Conservation (phyloP, 148 eudicot species). For the Dianthus caryophyllus region DNA sequence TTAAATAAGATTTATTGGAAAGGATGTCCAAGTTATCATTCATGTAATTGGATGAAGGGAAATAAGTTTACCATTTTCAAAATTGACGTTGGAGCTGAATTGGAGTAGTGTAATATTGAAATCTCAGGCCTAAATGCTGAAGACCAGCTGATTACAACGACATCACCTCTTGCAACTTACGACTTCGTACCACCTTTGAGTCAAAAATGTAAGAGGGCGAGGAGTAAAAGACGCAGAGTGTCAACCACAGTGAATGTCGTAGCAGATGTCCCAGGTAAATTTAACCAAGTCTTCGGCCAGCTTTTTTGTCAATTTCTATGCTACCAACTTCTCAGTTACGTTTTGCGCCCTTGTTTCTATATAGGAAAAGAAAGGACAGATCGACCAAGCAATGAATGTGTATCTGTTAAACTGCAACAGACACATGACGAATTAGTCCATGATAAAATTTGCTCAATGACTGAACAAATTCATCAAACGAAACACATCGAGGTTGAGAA, state of each 20-base stretch:
- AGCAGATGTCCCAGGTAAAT: not conserved
- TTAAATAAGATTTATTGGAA: not conserved
- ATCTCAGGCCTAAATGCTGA: not conserved
- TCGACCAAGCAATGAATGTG: too few relatives aligned
- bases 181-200: not conserved
- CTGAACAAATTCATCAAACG: too few relatives aligned
- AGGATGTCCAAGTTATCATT: not conserved
- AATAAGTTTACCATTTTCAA: not conserved
- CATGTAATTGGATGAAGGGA: not conserved
- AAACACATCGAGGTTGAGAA: too few relatives aligned
- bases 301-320: too few relatives aligned
- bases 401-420: too few relatives aligned
- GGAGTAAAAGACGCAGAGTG: constrained; percentile 13
- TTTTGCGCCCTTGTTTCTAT: not conserved
- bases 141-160: not conserved
- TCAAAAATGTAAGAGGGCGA: constrained; percentile 11
- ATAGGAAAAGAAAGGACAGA: too few relatives aligned
- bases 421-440: too few relatives aligned
- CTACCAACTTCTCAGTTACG: not conserved
- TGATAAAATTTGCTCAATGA: too few relatives aligned
- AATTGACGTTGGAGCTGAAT: not conserved
- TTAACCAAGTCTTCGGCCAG: too few relatives aligned
- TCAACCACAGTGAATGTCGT: not conserved
- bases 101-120: not conserved
- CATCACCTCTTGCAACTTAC: not conserved